These are phyloP conservation scores for Apophysomyces variabilis DNA, from an alignment of 371 early-diverging fungal species.

Conservation along the genomic window DNA sequence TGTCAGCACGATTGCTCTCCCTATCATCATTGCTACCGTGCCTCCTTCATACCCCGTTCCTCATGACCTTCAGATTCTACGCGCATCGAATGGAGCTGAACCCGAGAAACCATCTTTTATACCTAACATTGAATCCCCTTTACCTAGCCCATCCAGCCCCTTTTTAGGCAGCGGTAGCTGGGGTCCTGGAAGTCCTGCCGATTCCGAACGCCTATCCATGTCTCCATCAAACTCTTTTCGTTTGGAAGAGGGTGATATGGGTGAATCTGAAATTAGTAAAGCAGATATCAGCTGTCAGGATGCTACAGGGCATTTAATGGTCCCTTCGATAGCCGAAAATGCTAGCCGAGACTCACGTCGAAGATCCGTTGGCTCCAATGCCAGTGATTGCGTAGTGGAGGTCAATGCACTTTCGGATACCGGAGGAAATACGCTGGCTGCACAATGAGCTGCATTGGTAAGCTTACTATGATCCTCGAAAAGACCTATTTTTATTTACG, in stretches of 20 bases:
- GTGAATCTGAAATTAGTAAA: background rate
- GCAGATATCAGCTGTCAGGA: slow-evolving; percentile 16
- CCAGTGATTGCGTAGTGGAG: background rate
- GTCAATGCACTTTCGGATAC: background rate
- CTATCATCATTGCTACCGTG: slow-evolving; percentile 40
- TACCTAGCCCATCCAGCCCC: slow-evolving; percentile 29
- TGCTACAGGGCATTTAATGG: slow-evolving; percentile 33
- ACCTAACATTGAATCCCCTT: slow-evolving; percentile 34
- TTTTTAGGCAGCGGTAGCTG: slow-evolving; percentile 19
- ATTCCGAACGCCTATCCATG: background rate
- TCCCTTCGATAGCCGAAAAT: slow-evolving; percentile 15
- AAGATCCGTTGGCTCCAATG: background rate
- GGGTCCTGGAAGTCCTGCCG: slow-evolving; percentile 26
- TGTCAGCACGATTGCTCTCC: slow-evolving; percentile 24
- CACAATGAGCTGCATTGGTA: background rate
- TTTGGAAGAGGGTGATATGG: slow-evolving; percentile 1
- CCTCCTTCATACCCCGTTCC: slow-evolving; percentile 29
- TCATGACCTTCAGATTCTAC: slow-evolving; percentile 35
- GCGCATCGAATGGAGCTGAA: slow-evolving; percentile 13
- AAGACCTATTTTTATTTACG: no score
- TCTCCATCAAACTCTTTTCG: background rate
- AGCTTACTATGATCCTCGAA: no score
- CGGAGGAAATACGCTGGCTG: background rate
- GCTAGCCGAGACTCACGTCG: background rate
- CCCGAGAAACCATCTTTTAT: slow-evolving; percentile 35